A percentile compares a stretch with the other conserved stretches of the same genome.
phyloP scores from a whole-genome alignment of 345 rosid genomes.

The Zanthoxylum bungeanum region DNA sequence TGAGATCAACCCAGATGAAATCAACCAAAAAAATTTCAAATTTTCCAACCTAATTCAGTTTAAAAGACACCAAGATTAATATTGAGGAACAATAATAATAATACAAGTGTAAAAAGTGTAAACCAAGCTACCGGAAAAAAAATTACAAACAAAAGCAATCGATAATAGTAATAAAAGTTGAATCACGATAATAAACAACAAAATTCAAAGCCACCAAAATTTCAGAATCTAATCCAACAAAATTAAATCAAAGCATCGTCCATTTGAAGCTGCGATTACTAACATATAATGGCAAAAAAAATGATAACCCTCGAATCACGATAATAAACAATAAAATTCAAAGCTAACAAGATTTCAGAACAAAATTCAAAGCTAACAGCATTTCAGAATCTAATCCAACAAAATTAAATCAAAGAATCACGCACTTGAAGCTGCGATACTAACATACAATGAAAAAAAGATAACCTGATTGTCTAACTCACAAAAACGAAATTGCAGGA shows the following conservation, averaged over 20 bases:
- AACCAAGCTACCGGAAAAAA: background rate
- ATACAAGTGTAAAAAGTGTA: background rate
- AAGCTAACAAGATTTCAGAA: background rate
- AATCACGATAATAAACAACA: background rate
- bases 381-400: background rate
- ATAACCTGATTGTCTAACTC: constrained; percentile 5
- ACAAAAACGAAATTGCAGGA: background rate
- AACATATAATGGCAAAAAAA: background rate
- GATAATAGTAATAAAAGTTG: background rate
- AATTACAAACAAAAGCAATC: background rate
- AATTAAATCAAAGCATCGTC: background rate
- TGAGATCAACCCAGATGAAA: constrained; percentile 14
- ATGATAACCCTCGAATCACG: no score
- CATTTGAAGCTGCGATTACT: background rate
- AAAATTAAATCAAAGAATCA: background rate
- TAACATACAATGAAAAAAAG: background rate
- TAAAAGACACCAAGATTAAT: no score
- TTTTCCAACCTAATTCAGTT: background rate
- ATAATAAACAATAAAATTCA: background rate
- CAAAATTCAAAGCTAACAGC: no score
- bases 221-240: background rate
- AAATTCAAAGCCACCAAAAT: background rate
- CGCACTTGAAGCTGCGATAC: background rate
- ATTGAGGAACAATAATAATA: background rate
- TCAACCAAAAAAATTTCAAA: background rate